phyloP scores from a whole-genome alignment of 805 yeast species.

The Suhomyces sp. region DNA sequence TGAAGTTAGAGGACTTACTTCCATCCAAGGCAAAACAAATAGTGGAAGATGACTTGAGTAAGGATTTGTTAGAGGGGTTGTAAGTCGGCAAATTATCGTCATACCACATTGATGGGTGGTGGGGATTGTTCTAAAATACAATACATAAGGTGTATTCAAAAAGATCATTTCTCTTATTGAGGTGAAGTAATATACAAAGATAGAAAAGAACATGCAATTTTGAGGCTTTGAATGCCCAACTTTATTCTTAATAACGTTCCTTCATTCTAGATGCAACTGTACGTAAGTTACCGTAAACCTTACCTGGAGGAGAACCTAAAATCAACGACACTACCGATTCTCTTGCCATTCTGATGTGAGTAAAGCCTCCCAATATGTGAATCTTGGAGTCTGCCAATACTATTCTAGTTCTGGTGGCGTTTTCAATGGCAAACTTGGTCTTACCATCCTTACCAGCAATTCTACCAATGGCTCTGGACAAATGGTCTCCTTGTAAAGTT shows the following conservation, averaged over 20 bases:
- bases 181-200: neutral
- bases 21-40: slow-evolving; percentile 50
- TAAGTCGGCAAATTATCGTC: slow-evolving; percentile 2
- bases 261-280: slow-evolving; percentile 96
- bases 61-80: slow-evolving; percentile 30
- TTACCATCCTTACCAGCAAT: slow-evolving; percentile 99
- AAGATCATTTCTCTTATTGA: neutral
- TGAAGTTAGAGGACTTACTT: slow-evolving; percentile 57
- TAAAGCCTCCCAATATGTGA: slow-evolving; percentile 95
- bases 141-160: no score
- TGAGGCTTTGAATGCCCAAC: no score
- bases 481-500: slow-evolving; percentile 92
- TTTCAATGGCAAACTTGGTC: slow-evolving; percentile 97
- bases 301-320: slow-evolving; percentile 98
- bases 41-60: slow-evolving; percentile 53
- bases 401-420: slow-evolving; percentile 96
- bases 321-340: slow-evolving; percentile 93
- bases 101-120: no score
- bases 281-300: slow-evolving; percentile 95
- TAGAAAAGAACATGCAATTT: no score
- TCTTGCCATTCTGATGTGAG: slow-evolving; percentile 98
- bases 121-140: no score
- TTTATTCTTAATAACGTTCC: slow-evolving; percentile 85
- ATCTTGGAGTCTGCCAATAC: slow-evolving; percentile 96
- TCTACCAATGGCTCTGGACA: slow-evolving; percentile 98